Percentiles rank a stretch among this genome's conserved stretches.
Conservation (phyloP, 202 grass and related monocot genomes). For the Saccharum hybrid region DNA sequence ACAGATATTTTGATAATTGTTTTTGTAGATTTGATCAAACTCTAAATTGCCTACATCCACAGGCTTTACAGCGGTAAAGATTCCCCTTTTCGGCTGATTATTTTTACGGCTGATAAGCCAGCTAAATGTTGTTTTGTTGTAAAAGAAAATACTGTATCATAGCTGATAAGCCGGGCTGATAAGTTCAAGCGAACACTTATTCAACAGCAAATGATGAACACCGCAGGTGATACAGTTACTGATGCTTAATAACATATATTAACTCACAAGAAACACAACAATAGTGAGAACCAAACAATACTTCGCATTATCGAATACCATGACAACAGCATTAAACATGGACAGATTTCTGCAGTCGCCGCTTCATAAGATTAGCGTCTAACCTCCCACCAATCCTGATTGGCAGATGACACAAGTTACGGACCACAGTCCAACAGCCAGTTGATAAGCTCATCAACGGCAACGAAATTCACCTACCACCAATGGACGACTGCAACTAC, state of each 20-base stretch:
- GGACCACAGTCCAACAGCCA: background rate
- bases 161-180: too few relatives aligned
- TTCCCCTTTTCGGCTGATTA: too few relatives aligned
- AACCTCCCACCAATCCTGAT: background rate
- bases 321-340: background rate
- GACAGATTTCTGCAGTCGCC: background rate
- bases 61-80: too few relatives aligned
- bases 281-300: background rate
- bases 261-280: background rate
- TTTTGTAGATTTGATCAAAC: background rate
- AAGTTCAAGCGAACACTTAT: too few relatives aligned
- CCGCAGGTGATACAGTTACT: too few relatives aligned
- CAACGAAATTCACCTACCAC: constrained; percentile 31
- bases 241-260: too few relatives aligned
- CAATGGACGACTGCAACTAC: background rate
- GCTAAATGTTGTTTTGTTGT: too few relatives aligned
- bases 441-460: constrained; percentile 22
- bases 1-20: background rate
- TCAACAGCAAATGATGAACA: background rate
- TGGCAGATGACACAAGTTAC: background rate
- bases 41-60: background rate
- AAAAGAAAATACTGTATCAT: too few relatives aligned
- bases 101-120: too few relatives aligned
- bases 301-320: background rate
- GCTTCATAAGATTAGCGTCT: background rate